Evolutionary conservation across 805 yeast species (phyloP).

Genomic region (Saccharomycopsis sp.): DNA sequence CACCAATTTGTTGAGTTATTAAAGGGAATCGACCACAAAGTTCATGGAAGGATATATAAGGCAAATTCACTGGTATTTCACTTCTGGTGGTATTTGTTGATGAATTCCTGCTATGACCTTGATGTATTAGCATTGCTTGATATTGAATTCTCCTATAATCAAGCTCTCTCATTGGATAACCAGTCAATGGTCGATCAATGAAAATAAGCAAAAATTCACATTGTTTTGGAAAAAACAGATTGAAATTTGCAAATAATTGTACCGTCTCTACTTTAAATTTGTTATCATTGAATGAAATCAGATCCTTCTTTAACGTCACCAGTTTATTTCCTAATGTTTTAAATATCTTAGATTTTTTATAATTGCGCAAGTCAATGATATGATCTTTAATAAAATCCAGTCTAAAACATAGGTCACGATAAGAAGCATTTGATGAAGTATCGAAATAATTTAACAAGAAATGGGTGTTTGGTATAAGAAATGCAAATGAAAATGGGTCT

Average conservation of each 20-base stretch:
- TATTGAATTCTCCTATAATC: constrained; percentile 7
- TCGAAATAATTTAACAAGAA: constrained; percentile 12
- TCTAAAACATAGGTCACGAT: constrained; percentile 12
- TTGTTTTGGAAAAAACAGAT: constrained; percentile 53
- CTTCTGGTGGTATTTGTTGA: constrained; percentile 13
- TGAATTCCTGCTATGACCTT: background rate
- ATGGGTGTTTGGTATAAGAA: constrained; percentile 18
- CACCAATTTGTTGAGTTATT: constrained; percentile 33
- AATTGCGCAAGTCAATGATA: constrained; percentile 16
- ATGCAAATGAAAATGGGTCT: constrained; percentile 18
- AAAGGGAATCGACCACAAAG: constrained; percentile 34
- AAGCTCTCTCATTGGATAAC: constrained; percentile 29
- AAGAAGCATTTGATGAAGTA: constrained; percentile 4
- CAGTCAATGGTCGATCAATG: constrained; percentile 50
- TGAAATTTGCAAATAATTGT: constrained; percentile 46
- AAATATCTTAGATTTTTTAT: constrained; percentile 12
- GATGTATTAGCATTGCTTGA: no score
- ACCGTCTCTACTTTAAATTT: constrained; percentile 38
- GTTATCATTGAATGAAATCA: constrained; percentile 6
- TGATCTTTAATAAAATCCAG: constrained; percentile 20
- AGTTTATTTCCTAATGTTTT: constrained; percentile 9
- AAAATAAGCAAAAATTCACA: constrained; percentile 48
- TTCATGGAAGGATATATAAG: constrained; percentile 29
- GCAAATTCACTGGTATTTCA: background rate
- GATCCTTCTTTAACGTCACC: constrained; percentile 12